A percentile compares a stretch with the other conserved stretches of the same genome.
Evolutionary conservation across 331 rosid species (phyloP).

Genomic region (Phaseolus coccineus): DNA sequence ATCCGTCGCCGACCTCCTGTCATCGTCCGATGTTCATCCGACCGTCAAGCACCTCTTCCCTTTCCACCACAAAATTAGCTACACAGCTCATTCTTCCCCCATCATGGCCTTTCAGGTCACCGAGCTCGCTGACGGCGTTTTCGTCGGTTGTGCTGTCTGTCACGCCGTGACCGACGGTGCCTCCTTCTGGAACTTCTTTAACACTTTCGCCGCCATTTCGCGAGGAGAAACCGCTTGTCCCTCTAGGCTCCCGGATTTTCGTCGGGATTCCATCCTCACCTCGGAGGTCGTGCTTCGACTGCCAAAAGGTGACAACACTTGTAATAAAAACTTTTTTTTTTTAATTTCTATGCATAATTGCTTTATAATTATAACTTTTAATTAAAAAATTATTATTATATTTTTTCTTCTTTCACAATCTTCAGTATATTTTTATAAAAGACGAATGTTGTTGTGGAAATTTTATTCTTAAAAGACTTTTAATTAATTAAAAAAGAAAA

Average conservation of each 20-base stretch:
- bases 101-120: constrained; percentile 80
- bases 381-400: too few relatives aligned
- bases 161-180: constrained; percentile 84
- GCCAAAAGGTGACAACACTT: constrained; percentile 52
- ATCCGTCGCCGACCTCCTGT: constrained; percentile 55
- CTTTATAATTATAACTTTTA: too few relatives aligned
- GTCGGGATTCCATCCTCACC: constrained; percentile 58
- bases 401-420: too few relatives aligned
- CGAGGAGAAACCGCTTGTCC: constrained; percentile 29
- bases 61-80: constrained; percentile 65
- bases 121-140: constrained; percentile 71
- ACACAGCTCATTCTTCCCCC: constrained; percentile 67
- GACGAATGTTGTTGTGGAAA: too few relatives aligned
- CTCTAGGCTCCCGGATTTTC: constrained; percentile 62
- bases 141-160: constrained; percentile 76
- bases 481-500: too few relatives aligned
- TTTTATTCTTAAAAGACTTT: too few relatives aligned
- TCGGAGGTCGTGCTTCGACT: constrained; percentile 59
- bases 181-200: constrained; percentile 92
- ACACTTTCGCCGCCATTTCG: constrained; percentile 69
- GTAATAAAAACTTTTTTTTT: too few relatives aligned
- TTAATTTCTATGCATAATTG: too few relatives aligned
- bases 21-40: constrained; percentile 55
- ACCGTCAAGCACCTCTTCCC: constrained; percentile 60
- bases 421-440: too few relatives aligned